A percentile compares a stretch with the other conserved stretches of the same genome.
phyloP scores from a whole-genome alignment of 2,329 filamentous ascomycete species.

The Penicillium sp. region DNA sequence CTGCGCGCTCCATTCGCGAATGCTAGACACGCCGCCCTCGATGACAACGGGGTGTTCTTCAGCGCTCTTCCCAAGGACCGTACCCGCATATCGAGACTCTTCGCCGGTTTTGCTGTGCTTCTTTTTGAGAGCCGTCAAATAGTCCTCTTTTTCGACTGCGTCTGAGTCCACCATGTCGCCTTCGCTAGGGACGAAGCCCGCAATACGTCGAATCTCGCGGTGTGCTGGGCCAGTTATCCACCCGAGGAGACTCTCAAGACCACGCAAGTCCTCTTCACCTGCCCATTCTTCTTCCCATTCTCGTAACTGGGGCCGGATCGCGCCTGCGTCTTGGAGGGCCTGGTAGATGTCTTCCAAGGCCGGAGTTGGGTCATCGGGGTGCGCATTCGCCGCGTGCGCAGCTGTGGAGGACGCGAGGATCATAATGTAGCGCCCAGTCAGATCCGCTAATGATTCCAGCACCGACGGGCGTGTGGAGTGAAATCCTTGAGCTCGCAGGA shows the following conservation, averaged over 20 bases:
- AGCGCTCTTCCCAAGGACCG: constrained; percentile 66
- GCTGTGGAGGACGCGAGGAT: constrained; percentile 68
- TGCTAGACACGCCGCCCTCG: constrained; percentile 67
- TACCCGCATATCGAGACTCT: constrained; percentile 78
- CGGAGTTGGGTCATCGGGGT: constrained; percentile 56
- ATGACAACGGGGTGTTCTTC: constrained; percentile 69
- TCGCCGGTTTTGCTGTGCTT: constrained; percentile 87
- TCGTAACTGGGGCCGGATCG: constrained; percentile 63
- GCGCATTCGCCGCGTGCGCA: constrained; percentile 63
- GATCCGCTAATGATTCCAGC: constrained; percentile 79
- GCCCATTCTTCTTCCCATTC: constrained; percentile 62
- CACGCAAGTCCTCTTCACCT: constrained; percentile 69
- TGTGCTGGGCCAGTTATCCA: constrained; percentile 74
- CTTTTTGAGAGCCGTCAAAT: constrained; percentile 73
- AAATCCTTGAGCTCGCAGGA: constrained; percentile 85
- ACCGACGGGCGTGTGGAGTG: constrained; percentile 74
- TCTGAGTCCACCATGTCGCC: constrained; percentile 46
- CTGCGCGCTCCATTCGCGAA: constrained; percentile 57
- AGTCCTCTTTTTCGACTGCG: constrained; percentile 60
- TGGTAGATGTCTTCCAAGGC: constrained; percentile 74
- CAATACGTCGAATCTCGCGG: constrained; percentile 74
- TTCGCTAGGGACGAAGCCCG: constrained; percentile 59
- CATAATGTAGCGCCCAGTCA: constrained; percentile 73
- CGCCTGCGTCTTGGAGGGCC: constrained; percentile 75
- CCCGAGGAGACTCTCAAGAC: constrained; percentile 68